Percentiles rank a stretch among this genome's conserved stretches.
These are phyloP conservation scores for Fusarium chlamydosporum DNA, from an alignment of 2,329 filamentous ascomycete genomes.

Conservation along the genomic window DNA sequence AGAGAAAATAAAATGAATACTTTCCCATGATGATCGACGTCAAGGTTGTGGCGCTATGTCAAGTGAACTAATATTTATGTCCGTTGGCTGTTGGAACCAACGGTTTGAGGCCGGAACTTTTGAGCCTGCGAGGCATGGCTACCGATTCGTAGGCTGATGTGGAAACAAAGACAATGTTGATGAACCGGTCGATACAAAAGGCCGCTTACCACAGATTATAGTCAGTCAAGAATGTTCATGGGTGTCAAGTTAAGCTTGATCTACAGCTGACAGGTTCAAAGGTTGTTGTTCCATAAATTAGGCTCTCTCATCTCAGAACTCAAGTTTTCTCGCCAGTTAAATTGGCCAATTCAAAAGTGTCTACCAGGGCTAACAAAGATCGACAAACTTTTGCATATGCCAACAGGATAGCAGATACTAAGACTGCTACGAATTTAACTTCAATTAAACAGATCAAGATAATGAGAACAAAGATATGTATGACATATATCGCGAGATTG, in stretches of 20 bases:
- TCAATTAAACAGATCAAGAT: too few species aligned
- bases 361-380: not conserved
- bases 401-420: too few species aligned
- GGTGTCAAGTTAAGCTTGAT: not conserved
- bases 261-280: not conserved
- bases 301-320: not conserved
- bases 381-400: not conserved
- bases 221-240: not conserved
- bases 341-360: not conserved
- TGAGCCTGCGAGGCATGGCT: not conserved
- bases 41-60: not conserved
- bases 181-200: not conserved
- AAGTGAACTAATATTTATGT: conserved; percentile 4
- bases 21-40: not conserved
- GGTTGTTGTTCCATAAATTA: not conserved
- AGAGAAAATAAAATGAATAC: conserved; percentile 25
- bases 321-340: conserved; percentile 2
- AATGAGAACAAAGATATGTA: too few species aligned
- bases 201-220: conserved; percentile 3
- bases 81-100: not conserved
- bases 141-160: not conserved
- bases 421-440: too few species aligned
- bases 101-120: conserved; percentile 4
- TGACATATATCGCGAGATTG: too few species aligned
- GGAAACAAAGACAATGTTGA: not conserved